Evolutionary conservation across 2,329 filamentous ascomycete species (phyloP), one percentile per base, ranked within the genome.

Genomic region (Samsoniella hepiali): DNA sequence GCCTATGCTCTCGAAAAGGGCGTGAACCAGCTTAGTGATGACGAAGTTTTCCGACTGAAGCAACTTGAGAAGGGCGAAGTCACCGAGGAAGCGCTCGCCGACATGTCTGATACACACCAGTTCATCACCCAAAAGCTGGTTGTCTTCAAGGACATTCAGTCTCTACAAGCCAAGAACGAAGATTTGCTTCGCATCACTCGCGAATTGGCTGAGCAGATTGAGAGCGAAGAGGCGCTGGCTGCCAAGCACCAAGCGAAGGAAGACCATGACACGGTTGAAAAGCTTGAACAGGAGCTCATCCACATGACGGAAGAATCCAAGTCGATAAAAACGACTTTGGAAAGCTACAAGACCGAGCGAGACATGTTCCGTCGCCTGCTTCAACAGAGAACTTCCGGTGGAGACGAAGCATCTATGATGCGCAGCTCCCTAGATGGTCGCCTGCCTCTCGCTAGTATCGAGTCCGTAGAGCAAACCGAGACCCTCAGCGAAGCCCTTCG

Each of bases 311-410:
- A 97, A 67, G 93, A 97, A 73, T 86, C 96, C 59, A 86, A 89
- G 68, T 90, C 90, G 13, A 88, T 97, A 68, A 87, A 90, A 50
- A 87, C 90, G 36, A 91, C 93, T 63, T 91, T 93, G 67, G 91
- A 97, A 79, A 96, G 91, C 74, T 97, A 96, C 74, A 92, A 95
- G 73, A 91, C 93, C 70, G 95, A 99, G 78, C 89, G 95, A 66
- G 94, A 99, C 73, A 97, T 97, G 86, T 98, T 97, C 88, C 88
- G 94, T 29, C 92, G 93, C 59, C 93, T 98, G 81, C 84, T 97
- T 36, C 91, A 94, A 68, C 91, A 95, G 66, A 75, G 88, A 77
- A 73, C 81, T 72, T 71, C 84, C 72, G 72, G 84, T 73, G 81
- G 79, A 13, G 89, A 93, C 65, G 80, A 89, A 49, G 83, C 84